Base-by-base conservation (phyloP, 352 stramenopile genomes). In the Globisporangium carolinianum region DNA sequence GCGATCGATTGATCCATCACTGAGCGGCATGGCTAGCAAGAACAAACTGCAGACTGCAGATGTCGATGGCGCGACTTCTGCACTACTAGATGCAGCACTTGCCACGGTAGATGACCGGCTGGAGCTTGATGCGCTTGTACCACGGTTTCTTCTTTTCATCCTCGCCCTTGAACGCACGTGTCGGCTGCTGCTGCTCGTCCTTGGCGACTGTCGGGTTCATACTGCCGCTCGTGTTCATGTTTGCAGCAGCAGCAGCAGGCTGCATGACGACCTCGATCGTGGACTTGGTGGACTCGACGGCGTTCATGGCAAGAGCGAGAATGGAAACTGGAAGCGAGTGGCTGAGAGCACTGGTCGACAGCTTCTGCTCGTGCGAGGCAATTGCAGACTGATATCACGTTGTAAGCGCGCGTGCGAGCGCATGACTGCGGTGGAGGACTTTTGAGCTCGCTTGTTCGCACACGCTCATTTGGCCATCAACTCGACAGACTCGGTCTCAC, bases 101-200 rank as follows among this genome's bases (percentile, higher is more conserved):
- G 46, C 46, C 43, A 38, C 58, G 58, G 52, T 64, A 64, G 58
- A 64, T 64, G 8, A 59, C 58, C 11, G 51, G 58, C 46, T 64
- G 58, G 51, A 64, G 58, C 52, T 64, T 64, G 46, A 64, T 64
- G 15, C 58, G 47, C n/a, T 64, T 55, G 58, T 64, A 64, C 58
- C 58, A 59, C 4, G 53, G 53, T 46, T 64, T 64, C 58, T 59
- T 63, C 45, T 51, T 55, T 12, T 57, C 42, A 5, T 42, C 45
- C 35, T 18, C 2, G 37, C 47, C 39, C 10, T 47, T 43, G 4
- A 8, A 12, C 39, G 39, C 39, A 14, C 4, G 39, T 43, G 39
- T 43, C 39, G 42, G 7, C n/a, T 56, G 38, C 4, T 36, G 51
- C 17, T n/a, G 38, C 3, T 55, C 17, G 48, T 51, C 41, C 49